phyloP scores from a whole-genome alignment of 306 rosid genomes.

The Pachyrhizus erosus region DNA sequence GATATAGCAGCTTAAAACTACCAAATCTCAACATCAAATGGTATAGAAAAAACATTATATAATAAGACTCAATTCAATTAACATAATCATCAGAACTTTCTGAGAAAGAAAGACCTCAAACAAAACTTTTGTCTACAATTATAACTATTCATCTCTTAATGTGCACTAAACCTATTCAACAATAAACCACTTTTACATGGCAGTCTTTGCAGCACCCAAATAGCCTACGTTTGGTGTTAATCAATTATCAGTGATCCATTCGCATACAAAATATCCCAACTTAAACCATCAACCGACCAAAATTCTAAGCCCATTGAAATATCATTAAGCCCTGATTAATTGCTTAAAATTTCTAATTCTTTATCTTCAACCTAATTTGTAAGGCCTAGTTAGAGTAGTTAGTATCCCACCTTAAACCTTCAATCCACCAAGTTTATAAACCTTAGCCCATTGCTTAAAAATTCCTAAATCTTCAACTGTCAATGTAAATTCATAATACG shows the following conservation, averaged over 20 bases:
- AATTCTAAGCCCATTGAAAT: not conserved
- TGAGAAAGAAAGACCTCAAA: slow-evolving; percentile 18
- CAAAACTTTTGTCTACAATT: slow-evolving; percentile 1
- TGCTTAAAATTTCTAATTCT: not conserved
- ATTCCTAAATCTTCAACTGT: slow-evolving; percentile 9
- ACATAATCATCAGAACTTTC: not conserved
- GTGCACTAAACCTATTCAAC: slow-evolving; percentile 22
- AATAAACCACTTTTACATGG: slow-evolving; percentile 26
- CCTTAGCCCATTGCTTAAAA: slow-evolving; percentile 7
- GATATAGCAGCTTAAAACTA: not conserved
- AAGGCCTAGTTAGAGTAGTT: not conserved
- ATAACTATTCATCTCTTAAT: slow-evolving; percentile 24
- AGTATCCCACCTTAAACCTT: slow-evolving; percentile 23
- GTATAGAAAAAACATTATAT: not conserved
- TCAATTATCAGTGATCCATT: not conserved
- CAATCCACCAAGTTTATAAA: slow-evolving; percentile 34
- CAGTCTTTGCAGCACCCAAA: slow-evolving; percentile 35
- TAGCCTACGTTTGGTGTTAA: slow-evolving; percentile 32
- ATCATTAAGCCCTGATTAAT: slow-evolving; percentile 20
- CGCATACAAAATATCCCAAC: slow-evolving; percentile 24
- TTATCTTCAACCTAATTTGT: not conserved
- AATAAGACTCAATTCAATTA: not conserved
- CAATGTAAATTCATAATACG: slow-evolving; percentile 11
- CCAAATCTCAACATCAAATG: slow-evolving; percentile 1
- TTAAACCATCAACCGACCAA: slow-evolving; percentile 18